Conservation (phyloP, 805 yeast species). For the Cyberlindnera misumaiensis region DNA sequence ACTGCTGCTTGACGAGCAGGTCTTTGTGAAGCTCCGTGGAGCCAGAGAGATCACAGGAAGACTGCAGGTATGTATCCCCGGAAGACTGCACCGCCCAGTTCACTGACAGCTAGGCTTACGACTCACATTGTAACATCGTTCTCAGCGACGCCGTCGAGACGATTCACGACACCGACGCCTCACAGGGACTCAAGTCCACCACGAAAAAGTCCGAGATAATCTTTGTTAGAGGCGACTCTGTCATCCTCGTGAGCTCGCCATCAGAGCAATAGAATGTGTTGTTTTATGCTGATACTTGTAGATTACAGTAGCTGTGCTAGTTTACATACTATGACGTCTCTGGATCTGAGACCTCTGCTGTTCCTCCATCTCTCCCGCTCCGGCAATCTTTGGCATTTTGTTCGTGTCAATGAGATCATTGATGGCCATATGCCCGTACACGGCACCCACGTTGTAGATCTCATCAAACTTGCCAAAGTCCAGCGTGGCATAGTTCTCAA, state of each 20-base stretch:
- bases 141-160: constrained; percentile 89
- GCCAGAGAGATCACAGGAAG: constrained; percentile 88
- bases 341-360: constrained; percentile 27
- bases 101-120: constrained; percentile 54
- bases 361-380: constrained; percentile 29
- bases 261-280: background rate
- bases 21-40: constrained; percentile 86
- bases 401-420: constrained; percentile 45
- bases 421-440: constrained; percentile 58
- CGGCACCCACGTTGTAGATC: constrained; percentile 72
- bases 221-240: constrained; percentile 97
- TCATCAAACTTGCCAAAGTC: constrained; percentile 92
- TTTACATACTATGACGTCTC: constrained; percentile 63
- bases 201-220: constrained; percentile 76
- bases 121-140: constrained; percentile 94
- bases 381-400: constrained; percentile 58
- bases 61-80: constrained; percentile 52
- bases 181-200: constrained; percentile 22
- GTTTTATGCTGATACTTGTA: background rate
- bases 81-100: no score
- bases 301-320: background rate
- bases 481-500: constrained; percentile 83
- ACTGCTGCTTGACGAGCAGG: constrained; percentile 77
- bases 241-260: constrained; percentile 54
- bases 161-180: constrained; percentile 47